Base-by-base conservation (phyloP, 192 early-diverging fungal species). In the Haplosporangium gracile region DNA sequence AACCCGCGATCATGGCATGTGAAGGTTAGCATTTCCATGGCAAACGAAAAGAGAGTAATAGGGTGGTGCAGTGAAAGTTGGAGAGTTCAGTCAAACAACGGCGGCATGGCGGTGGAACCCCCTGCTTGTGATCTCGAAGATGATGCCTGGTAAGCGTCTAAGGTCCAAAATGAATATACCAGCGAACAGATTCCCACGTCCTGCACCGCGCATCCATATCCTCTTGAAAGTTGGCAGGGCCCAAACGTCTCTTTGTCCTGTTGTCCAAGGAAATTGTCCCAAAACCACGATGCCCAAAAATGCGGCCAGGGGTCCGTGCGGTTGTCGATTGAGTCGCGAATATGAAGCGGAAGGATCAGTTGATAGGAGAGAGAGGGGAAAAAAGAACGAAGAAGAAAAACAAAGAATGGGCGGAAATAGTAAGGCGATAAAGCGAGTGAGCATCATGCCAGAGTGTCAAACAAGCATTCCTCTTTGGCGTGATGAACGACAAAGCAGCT, bases 381-480 rank as follows among this genome's bases (percentile, higher is more conserved):
- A 16, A 70, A 42, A 68, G 63, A 89, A 63, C 11, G 42, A n/a
- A 68, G 55, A 32, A 75, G 47, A 47, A 74, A 57, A n/a, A 45
- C 42, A 49, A 80, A 74, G 55, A 57, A 22, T 24, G 43, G 40
- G 20, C 74, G 55, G 85, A 83, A 36, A 76, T 39, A 20, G 32
- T 47, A 60, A 36, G 74, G 40, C 53, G 57, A 76, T 76, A 76
- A n/a, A 81, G 65, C 45, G 69, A 75, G 70, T 75, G 80, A 81
- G 80, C 73, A 75, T 80, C 60, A 65, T 65, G 60, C 60, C 60
- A 13, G 13, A 4, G 0, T 32, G 26, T 65, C 60, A 65, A 73
- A 22, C 74, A 90, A 83, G 51, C 45, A 83, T 32, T 63, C 36
- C 57, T 77, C 49, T 77, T 68, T n/a, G 42, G 60, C 60, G 60